phyloP scores from a whole-genome alignment of 1,284 basidiomycete genomes.

The Singerocomus rubriflavus region DNA sequence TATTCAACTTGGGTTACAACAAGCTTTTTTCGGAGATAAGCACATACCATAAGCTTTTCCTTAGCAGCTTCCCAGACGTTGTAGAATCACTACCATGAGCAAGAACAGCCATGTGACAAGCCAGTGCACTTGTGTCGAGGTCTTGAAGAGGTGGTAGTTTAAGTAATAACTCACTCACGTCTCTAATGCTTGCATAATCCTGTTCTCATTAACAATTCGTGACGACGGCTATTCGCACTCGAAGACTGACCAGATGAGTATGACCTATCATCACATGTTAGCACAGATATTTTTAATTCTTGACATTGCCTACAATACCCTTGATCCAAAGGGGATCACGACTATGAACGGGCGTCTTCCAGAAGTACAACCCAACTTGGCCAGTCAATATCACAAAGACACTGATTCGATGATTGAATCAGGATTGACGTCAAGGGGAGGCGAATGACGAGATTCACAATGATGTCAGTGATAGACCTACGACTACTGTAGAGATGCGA shows the following conservation, averaged over 20 bases:
- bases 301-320: constrained; percentile 12
- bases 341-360: constrained; percentile 14
- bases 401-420: constrained; percentile 1
- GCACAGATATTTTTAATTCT: neutral
- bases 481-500: constrained; percentile 11
- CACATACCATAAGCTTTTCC: constrained; percentile 13
- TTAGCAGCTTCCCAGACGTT: accelerated
- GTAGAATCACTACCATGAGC: constrained; percentile 1
- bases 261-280: constrained; percentile 14
- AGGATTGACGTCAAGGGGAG: neutral
- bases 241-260: constrained; percentile 19
- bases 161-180: constrained; percentile 6
- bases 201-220: constrained; percentile 9
- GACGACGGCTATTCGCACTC: neutral
- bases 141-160: neutral
- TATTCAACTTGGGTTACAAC: neutral
- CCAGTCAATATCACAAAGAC: constrained; percentile 22
- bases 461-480: constrained; percentile 13
- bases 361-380: constrained; percentile 25
- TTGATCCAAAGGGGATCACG: constrained; percentile 26
- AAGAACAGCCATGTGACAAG: constrained; percentile 10
- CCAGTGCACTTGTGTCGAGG: constrained; percentile 12
- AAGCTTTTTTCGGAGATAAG: neutral
- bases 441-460: constrained; percentile 7
- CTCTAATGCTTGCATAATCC: constrained; percentile 18